phyloP scores from a whole-genome alignment of 148 eudicot genomes.

The Amaranthus cruentus region DNA sequence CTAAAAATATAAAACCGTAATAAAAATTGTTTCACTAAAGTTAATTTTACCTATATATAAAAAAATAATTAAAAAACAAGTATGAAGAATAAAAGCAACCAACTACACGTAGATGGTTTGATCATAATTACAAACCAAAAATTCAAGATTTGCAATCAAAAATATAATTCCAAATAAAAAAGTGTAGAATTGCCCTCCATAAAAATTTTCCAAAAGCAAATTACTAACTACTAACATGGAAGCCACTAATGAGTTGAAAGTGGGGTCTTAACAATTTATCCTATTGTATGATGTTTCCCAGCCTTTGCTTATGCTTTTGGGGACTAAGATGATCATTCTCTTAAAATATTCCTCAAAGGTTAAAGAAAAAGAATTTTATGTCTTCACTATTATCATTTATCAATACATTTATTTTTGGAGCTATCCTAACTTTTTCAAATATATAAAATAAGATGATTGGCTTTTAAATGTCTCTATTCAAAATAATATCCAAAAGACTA shows the following conservation, averaged over 20 bases:
- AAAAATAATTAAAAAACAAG: too few relatives aligned
- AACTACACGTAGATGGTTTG: too few relatives aligned
- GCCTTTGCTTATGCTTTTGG: constrained; percentile 10
- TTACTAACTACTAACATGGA: constrained; percentile 7
- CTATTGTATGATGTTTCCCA: neutral
- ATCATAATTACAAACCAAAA: too few relatives aligned
- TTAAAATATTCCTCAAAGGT: neutral
- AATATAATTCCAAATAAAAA: neutral
- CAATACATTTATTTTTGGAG: neutral
- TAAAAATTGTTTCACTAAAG: too few relatives aligned
- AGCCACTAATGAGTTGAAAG: constrained; percentile 9
- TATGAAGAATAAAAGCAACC: too few relatives aligned
- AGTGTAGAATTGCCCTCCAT: constrained; percentile 5
- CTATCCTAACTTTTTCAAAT: neutral
- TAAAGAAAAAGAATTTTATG: constrained; percentile 20
- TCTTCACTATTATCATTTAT: constrained; percentile 15
- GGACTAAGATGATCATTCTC: constrained; percentile 17
- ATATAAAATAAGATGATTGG: neutral
- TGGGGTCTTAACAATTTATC: constrained; percentile 12
- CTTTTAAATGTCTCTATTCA: too few relatives aligned
- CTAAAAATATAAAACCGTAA: too few relatives aligned
- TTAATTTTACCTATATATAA: too few relatives aligned
- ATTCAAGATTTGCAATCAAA: too few relatives aligned
- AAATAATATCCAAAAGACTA: too few relatives aligned
- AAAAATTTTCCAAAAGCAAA: constrained; percentile 3